These are phyloP conservation scores for Hippophae rhamnoides DNA, from an alignment of 306 rosid species.

Conservation along the genomic window DNA sequence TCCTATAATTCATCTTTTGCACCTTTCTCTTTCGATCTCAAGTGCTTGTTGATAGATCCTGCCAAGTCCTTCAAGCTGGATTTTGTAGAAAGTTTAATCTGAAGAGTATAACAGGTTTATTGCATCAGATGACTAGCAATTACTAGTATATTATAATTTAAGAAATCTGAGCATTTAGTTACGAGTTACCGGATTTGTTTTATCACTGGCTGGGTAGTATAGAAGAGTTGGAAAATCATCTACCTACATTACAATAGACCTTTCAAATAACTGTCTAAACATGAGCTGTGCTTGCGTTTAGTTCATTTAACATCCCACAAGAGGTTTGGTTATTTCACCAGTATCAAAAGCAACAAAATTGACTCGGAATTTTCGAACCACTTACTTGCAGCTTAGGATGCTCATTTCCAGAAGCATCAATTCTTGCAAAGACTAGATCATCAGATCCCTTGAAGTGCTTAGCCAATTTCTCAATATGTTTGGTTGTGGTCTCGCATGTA, in stretches of 20 bases:
- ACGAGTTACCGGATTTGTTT: slow-evolving; percentile 62
- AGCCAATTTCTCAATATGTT: slow-evolving; percentile 79
- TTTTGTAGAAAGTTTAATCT: slow-evolving; percentile 69
- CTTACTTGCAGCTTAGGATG: slow-evolving; percentile 79
- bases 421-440: slow-evolving; percentile 49
- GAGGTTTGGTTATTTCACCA: no score
- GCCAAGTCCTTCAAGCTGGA: slow-evolving; percentile 82
- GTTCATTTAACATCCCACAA: no score
- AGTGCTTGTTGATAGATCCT: slow-evolving; percentile 48
- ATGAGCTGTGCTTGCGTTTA: no score
- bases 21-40: slow-evolving; percentile 39
- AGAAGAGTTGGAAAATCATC: slow-evolving; percentile 72
- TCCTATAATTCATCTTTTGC: slow-evolving; percentile 66
- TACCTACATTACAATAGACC: slow-evolving; percentile 36
- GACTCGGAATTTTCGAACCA: slow-evolving; percentile 3
- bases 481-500: slow-evolving; percentile 66
- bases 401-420: slow-evolving; percentile 75
- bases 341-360: background rate
- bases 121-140: background rate
- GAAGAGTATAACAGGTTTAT: slow-evolving; percentile 20
- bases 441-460: slow-evolving; percentile 76
- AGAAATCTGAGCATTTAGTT: background rate
- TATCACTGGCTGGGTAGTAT: slow-evolving; percentile 49
- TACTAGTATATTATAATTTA: background rate
- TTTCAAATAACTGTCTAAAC: background rate